These are phyloP conservation scores for Monosporozyma unispora DNA, from an alignment of 805 yeast genomes.

Conservation along the genomic window DNA sequence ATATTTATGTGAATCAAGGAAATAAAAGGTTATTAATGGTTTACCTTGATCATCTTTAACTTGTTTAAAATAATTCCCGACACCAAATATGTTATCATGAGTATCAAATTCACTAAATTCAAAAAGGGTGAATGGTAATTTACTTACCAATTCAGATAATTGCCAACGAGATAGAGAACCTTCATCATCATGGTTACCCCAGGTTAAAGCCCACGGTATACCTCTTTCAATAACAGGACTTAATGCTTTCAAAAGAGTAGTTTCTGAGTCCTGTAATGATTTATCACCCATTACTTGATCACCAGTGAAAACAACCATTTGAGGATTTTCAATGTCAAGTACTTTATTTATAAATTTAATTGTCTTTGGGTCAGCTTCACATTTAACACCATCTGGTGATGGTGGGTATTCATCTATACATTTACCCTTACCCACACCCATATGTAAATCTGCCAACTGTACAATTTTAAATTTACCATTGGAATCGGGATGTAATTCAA, in stretches of 20 bases:
- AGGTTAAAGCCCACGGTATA: conserved; percentile 76
- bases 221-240: conserved; percentile 55
- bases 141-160: conserved; percentile 46
- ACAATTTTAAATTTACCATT: conserved; percentile 61
- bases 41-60: conserved; percentile 30
- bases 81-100: conserved; percentile 47
- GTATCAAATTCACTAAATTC: conserved; percentile 50
- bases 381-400: conserved; percentile 32
- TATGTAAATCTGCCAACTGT: conserved; percentile 88
- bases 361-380: conserved; percentile 76
- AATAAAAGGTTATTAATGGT: conserved; percentile 55
- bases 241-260: conserved; percentile 70
- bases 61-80: conserved; percentile 66
- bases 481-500: conserved; percentile 3
- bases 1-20: conserved; percentile 78
- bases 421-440: conserved; percentile 71
- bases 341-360: conserved; percentile 49
- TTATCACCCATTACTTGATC: conserved; percentile 82
- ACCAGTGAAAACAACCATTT: conserved; percentile 79
- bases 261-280: conserved; percentile 65
- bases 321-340: conserved; percentile 70
- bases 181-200: conserved; percentile 95
- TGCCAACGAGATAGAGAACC: conserved; percentile 55
- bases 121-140: conserved; percentile 63
- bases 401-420: conserved; percentile 71